These are phyloP conservation scores for Anthoceros angustus DNA, from an alignment of 225 moss, liverwort and hornwort genomes.

Conservation along the genomic window DNA sequence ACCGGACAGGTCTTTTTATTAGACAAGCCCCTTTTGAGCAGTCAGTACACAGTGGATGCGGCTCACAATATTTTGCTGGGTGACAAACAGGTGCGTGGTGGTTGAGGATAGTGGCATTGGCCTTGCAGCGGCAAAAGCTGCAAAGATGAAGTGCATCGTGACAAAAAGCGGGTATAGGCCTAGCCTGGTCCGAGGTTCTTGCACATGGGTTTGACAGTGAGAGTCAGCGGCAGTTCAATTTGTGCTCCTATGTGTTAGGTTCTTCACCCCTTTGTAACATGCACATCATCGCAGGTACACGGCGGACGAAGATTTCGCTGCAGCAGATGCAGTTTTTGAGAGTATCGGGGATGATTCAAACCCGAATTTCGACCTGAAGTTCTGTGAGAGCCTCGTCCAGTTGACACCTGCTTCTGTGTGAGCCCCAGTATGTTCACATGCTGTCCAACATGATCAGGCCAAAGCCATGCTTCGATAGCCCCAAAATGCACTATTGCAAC, in stretches of 20 bases:
- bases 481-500: too few relatives aligned
- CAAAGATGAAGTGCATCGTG: constrained; percentile 88
- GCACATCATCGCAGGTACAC: constrained; percentile 33
- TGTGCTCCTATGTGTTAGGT: neutral
- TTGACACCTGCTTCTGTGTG: neutral
- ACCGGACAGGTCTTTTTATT: constrained; percentile 26
- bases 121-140: constrained; percentile 70
- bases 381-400: constrained; percentile 29
- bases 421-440: too few relatives aligned
- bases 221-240: neutral
- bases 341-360: constrained; percentile 70
- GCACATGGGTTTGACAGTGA: neutral
- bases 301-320: constrained; percentile 61
- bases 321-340: constrained; percentile 70
- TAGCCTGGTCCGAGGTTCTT: neutral
- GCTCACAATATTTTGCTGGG: neutral
- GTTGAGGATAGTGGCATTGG: constrained; percentile 94
- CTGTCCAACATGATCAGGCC: too few relatives aligned
- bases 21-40: neutral
- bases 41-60: neutral
- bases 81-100: constrained; percentile 44
- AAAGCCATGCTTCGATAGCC: too few relatives aligned
- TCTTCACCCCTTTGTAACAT: neutral
- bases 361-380: constrained; percentile 53
- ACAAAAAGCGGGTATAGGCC: constrained; percentile 66